A percentile compares a stretch with the other conserved stretches of the same genome.
Evolutionary conservation across 1,284 basidiomycete species (phyloP).

Genomic region (Ustilago nuda): DNA sequence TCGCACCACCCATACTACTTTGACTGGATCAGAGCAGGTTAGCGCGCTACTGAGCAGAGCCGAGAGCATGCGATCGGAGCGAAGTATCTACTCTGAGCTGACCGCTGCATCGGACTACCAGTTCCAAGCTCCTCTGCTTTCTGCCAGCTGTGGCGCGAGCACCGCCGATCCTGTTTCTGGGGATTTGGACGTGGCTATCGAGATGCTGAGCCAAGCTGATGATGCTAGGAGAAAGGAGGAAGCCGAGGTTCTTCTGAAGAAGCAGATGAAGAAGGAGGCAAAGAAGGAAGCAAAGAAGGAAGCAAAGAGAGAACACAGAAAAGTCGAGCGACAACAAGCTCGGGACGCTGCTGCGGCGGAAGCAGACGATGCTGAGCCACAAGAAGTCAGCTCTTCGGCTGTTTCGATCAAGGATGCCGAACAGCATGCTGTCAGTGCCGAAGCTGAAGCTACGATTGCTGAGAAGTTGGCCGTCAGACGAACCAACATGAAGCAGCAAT

Average conservation of each 20-base stretch:
- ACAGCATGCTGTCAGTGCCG: slow-evolving; percentile 1
- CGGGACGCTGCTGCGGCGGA: slow-evolving; percentile 3
- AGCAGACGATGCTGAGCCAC: background rate
- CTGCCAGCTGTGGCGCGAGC: slow-evolving; percentile 23
- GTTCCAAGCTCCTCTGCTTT: slow-evolving; percentile 37
- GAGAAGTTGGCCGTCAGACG: slow-evolving; percentile 17
- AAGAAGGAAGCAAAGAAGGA: slow-evolving; percentile 27
- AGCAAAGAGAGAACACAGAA: slow-evolving; percentile 25
- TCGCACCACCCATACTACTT: slow-evolving; percentile 10
- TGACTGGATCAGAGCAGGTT: background rate
- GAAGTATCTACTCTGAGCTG: slow-evolving; percentile 45
- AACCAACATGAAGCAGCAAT: slow-evolving; percentile 28
- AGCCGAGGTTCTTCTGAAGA: slow-evolving; percentile 15
- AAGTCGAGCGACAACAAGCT: slow-evolving; percentile 21
- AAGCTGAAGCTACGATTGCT: background rate
- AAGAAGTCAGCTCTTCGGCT: background rate
- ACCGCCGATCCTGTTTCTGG: slow-evolving; percentile 11
- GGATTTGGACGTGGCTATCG: slow-evolving; percentile 3
- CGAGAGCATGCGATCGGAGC: slow-evolving; percentile 28
- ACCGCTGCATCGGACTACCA: slow-evolving; percentile 47
- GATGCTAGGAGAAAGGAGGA: slow-evolving; percentile 12
- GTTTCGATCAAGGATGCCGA: background rate
- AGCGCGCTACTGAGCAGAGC: slow-evolving; percentile 12
- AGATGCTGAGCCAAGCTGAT: background rate
- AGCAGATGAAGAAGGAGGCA: slow-evolving; percentile 19